These are phyloP conservation scores for Bullera alba DNA, from an alignment of 768 basidiomycete genomes.

Conservation along the genomic window DNA sequence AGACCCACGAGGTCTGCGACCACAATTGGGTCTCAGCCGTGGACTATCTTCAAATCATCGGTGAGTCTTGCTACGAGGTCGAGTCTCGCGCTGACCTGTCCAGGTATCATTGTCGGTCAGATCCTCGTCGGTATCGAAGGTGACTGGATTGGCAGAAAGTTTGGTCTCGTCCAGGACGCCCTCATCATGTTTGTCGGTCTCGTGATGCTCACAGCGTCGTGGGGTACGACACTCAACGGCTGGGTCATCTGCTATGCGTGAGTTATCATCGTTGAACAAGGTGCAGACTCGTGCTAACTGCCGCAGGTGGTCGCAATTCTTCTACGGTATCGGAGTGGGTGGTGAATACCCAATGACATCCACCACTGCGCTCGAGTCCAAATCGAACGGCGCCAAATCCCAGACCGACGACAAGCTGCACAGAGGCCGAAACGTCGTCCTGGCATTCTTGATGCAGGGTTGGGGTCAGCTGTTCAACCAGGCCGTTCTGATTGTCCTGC, in stretches of 20 bases:
- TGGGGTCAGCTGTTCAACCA: conserved; percentile 48
- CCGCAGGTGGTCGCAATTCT: conserved; percentile 47
- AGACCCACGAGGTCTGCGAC: conserved; percentile 36
- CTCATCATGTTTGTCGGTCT: conserved; percentile 48
- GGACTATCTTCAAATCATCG: conserved; percentile 4
- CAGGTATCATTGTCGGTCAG: conserved; percentile 48
- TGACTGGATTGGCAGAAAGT: conserved; percentile 48
- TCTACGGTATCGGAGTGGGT: conserved; percentile 46
- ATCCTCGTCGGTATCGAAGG: conserved; percentile 46
- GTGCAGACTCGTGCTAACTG: too few relatives aligned
- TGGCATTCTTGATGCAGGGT: conserved; percentile 49
- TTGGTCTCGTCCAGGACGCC: conserved; percentile 48
- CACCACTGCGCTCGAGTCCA: conserved; percentile 46
- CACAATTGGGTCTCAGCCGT: conserved; percentile 45
- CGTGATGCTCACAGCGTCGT: conserved; percentile 49
- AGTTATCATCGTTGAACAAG: too few relatives aligned
- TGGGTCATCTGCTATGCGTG: conserved; percentile 49
- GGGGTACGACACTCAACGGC: conserved; percentile 46
- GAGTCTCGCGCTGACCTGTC: background rate
- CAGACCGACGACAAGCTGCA: conserved; percentile 48
- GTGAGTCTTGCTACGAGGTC: background rate
- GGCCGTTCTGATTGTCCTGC: conserved; percentile 45
- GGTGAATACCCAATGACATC: conserved; percentile 49
- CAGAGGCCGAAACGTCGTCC: conserved; percentile 47
- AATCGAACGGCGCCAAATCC: conserved; percentile 24